phyloP scores from a whole-genome alignment of 768 basidiomycete genomes.

The Boletellus sp. region DNA sequence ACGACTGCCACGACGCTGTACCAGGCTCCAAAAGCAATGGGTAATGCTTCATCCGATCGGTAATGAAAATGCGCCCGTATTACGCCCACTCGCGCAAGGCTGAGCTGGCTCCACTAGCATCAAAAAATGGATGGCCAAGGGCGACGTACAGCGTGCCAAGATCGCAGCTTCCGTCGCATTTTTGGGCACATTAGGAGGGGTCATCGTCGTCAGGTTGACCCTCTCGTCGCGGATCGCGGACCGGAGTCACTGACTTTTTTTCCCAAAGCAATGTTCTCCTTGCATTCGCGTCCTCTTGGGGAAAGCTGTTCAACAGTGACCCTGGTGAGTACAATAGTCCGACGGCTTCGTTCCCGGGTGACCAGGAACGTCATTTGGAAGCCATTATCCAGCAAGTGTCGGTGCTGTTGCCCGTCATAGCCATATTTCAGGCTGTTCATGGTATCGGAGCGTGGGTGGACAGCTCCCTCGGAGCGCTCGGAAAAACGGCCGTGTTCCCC shows the following conservation, averaged over 20 bases:
- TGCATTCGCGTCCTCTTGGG: conserved; percentile 48
- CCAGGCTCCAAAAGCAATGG: conserved; percentile 20
- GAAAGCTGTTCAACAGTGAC: conserved; percentile 58
- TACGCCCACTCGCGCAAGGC: not conserved
- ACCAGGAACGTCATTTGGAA: conserved; percentile 18
- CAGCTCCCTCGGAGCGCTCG: conserved; percentile 14
- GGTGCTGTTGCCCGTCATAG: conserved; percentile 44
- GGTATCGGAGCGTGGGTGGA: conserved; percentile 22
- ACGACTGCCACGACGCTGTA: conserved; percentile 23
- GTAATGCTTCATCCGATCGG: conserved; percentile 22
- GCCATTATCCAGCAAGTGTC: conserved; percentile 45
- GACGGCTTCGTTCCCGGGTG: not conserved
- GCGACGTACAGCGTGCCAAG: conserved; percentile 16
- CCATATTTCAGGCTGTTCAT: conserved; percentile 23
- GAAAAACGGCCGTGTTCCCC: conserved; percentile 21
- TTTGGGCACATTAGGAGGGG: conserved; percentile 12
- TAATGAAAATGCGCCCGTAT: conserved; percentile 11
- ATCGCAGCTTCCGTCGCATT: conserved; percentile 18
- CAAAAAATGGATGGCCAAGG: conserved; percentile 21
- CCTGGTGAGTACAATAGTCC: conserved; percentile 24
- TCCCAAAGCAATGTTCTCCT: conserved; percentile 40
- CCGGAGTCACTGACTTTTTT: not conserved
- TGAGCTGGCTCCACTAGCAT: conserved; percentile 10
- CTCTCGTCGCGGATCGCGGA: not conserved
- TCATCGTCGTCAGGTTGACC: conserved; percentile 8